Conservation (phyloP, 1,139 yeast genomes). For the Candida sojae region DNA sequence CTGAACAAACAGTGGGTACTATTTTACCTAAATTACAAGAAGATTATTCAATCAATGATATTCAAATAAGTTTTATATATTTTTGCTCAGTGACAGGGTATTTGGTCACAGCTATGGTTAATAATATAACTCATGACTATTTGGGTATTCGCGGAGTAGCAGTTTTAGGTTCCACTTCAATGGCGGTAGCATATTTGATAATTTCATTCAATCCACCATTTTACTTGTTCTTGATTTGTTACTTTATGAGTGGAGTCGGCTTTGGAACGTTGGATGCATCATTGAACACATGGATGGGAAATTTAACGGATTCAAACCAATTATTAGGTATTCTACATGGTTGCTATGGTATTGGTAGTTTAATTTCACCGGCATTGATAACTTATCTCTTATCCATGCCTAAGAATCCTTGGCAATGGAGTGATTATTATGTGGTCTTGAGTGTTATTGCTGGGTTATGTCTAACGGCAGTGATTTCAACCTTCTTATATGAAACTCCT, state of each 20-base stretch:
- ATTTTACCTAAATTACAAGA: conserved; percentile 50
- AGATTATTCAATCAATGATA: conserved; percentile 47
- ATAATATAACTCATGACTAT: conserved; percentile 29
- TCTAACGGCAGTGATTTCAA: conserved; percentile 19
- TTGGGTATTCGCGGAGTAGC: conserved; percentile 44
- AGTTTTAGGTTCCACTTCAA: conserved; percentile 28
- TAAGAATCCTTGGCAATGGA: conserved; percentile 48
- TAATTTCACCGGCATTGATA: conserved; percentile 63
- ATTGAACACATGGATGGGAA: conserved; percentile 60
- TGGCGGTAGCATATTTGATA: conserved; percentile 32
- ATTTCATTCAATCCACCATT: conserved; percentile 38
- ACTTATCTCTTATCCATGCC: conserved; percentile 39
- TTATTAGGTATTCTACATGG: conserved; percentile 69
- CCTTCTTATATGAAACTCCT: conserved; percentile 57
- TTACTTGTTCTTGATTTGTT: conserved; percentile 32
- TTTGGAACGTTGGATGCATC: conserved; percentile 64
- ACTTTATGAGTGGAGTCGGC: conserved; percentile 55
- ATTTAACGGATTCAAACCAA: conserved; percentile 58
- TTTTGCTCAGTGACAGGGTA: conserved; percentile 40
- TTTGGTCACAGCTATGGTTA: conserved; percentile 39
- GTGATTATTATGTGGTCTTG: conserved; percentile 45
- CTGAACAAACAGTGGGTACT: conserved; percentile 61
- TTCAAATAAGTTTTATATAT: conserved; percentile 35
- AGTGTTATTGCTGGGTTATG: conserved; percentile 25
- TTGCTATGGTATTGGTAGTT: conserved; percentile 67